Evolutionary conservation across 345 rosid species (phyloP).

Genomic region (Dipteronia sinensis): DNA sequence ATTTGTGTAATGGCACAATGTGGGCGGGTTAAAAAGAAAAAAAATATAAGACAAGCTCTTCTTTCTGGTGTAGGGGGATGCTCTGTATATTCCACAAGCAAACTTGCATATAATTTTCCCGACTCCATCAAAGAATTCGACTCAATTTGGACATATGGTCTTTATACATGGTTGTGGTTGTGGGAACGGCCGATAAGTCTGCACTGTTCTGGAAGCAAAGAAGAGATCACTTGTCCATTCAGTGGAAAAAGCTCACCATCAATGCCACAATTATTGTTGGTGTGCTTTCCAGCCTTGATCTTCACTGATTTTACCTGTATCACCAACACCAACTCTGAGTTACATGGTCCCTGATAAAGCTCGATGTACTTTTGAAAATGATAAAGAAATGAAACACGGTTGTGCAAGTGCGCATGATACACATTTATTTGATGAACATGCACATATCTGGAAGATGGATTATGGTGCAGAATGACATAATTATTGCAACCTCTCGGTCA

Average conservation of each 20-base stretch:
- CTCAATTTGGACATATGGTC: constrained; percentile 17
- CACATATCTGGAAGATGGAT: not conserved
- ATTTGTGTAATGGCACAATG: constrained; percentile 32
- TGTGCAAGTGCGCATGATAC: not conserved
- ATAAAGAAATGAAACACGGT: no score
- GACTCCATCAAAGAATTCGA: constrained; percentile 3
- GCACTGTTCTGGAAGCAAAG: constrained; percentile 93
- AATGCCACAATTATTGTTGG: constrained; percentile 86
- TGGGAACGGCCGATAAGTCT: constrained; percentile 75
- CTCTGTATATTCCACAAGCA: constrained; percentile 12
- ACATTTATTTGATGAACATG: not conserved
- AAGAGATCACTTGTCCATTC: constrained; percentile 80
- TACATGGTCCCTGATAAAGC: constrained; percentile 3
- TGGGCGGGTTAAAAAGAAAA: constrained; percentile 17
- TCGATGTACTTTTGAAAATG: not conserved
- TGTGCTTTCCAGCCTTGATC: constrained; percentile 74
- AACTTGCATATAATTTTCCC: constrained; percentile 2
- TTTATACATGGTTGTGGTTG: constrained; percentile 40
- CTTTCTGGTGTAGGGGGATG: constrained; percentile 10
- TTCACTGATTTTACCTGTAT: constrained; percentile 90
- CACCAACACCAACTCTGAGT: constrained; percentile 11
- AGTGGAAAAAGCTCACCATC: constrained; percentile 90
- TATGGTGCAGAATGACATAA: not conserved
- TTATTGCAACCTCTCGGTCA: not conserved
- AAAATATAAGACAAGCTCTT: not conserved